These are phyloP conservation scores for Nitzschia inconspicua DNA, from an alignment of 108 stramenopile species.

Conservation along the genomic window DNA sequence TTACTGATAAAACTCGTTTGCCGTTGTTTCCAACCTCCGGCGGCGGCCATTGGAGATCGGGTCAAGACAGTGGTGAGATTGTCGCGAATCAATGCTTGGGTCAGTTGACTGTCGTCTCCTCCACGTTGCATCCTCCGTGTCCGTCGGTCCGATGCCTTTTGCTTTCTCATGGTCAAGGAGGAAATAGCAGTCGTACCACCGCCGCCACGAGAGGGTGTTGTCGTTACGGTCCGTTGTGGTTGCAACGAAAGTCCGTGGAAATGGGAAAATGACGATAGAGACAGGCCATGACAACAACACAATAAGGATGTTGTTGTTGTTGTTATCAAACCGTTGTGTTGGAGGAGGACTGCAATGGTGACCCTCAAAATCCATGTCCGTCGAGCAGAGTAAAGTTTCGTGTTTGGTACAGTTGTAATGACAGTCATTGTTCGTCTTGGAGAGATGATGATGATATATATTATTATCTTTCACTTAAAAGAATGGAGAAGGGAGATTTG, in stretches of 20 bases:
- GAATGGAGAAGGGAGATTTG: no score
- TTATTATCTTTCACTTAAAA: no score
- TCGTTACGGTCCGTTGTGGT: background rate
- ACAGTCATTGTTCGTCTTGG: no score
- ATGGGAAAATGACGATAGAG: constrained; percentile 21
- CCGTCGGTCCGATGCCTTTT: constrained; percentile 81
- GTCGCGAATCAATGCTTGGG: constrained; percentile 14
- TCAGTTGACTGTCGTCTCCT: constrained; percentile 18
- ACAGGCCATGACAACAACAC: constrained; percentile 11
- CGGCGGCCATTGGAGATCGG: constrained; percentile 47
- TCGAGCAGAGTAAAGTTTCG: no score
- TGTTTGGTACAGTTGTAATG: no score
- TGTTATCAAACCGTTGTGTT: no score
- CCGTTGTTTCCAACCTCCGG: constrained; percentile 50
- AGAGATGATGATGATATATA: no score
- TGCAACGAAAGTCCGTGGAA: constrained; percentile 21
- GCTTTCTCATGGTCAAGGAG: constrained; percentile 67
- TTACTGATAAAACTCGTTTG: constrained; percentile 11
- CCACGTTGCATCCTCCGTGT: constrained; percentile 68
- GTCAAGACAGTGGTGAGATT: constrained; percentile 35
- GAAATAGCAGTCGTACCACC: background rate
- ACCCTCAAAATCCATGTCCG: no score
- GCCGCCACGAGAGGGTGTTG: background rate
- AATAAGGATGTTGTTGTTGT: no score
- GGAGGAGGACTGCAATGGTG: no score